Percentiles rank a stretch among this genome's conserved stretches.
phyloP scores from a whole-genome alignment of 1,284 basidiomycete genomes.

The Phlebopus sp. region DNA sequence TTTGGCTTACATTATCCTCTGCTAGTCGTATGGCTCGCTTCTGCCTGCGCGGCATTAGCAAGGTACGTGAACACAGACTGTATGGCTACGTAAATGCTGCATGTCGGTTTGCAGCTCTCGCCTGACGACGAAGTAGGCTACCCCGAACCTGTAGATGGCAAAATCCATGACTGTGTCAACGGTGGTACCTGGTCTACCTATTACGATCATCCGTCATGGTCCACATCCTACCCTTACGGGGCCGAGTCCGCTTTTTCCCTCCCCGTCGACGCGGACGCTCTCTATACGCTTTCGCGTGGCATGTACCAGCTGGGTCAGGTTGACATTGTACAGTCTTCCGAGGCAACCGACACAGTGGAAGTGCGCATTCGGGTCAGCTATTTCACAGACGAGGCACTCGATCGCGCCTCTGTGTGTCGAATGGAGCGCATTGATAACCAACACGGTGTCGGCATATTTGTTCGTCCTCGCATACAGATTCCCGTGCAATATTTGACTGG shows the following conservation, averaged over 20 bases:
- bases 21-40: slow-evolving; percentile 4
- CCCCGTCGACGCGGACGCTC: slow-evolving; percentile 34
- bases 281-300: slow-evolving; percentile 40
- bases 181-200: slow-evolving; percentile 26
- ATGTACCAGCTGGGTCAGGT: slow-evolving; percentile 29
- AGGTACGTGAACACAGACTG: slow-evolving; percentile 12
- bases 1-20: slow-evolving; percentile 15
- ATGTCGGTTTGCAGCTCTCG: slow-evolving; percentile 8
- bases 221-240: slow-evolving; percentile 17
- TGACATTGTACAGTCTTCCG: slow-evolving; percentile 30
- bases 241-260: slow-evolving; percentile 35
- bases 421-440: slow-evolving; percentile 28
- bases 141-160: neutral
- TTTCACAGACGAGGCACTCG: slow-evolving; percentile 20
- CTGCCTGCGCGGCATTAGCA: neutral
- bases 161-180: slow-evolving; percentile 13
- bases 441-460: slow-evolving; percentile 44
- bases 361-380: slow-evolving; percentile 37
- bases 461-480: slow-evolving; percentile 21
- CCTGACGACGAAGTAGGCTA: neutral
- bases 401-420: slow-evolving; percentile 37
- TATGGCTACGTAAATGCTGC: neutral
- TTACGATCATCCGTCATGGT: slow-evolving; percentile 28
- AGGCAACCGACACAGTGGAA: slow-evolving; percentile 26
- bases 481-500: neutral